Base-by-base conservation (phyloP, 2,329 filamentous ascomycete genomes). In the Pestalotiopsis sp. region DNA sequence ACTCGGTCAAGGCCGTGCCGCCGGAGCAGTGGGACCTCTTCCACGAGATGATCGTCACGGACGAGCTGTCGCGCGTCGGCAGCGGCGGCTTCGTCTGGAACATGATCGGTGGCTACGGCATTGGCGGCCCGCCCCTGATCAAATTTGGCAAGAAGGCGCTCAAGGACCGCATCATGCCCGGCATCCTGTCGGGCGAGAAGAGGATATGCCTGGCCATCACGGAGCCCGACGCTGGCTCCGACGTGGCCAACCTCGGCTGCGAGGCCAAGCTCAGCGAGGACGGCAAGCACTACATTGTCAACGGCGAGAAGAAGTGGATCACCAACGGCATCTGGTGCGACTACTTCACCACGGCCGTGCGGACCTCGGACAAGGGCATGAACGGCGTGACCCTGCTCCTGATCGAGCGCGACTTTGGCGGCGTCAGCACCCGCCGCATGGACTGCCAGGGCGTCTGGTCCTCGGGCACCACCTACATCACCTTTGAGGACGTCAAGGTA, bases 221-320 rank as follows among this genome's bases (percentile, higher is more conserved):
- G 0, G 96, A 99, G 84, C 96, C 92, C 70, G 95, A 98, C 83
- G 96, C 95, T 13, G 96, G 96, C 59, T 94, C 91, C 73, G 96
- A 99, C 79, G 96, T 99, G 11, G 96, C 96, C 69, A 98, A 97
- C 83, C 81, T 99, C 74, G 96, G 91, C 14, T 98, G 95, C 81
- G 95, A 98, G 86, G 96, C 96, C 31, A 97, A 97, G 86, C 88
- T 98, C 69, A 93, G 89, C 72, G 93, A 96, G 75, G 96, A 99
- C 76, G 96, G 96, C 78, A 98, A 98, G 86, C 94, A 98, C 84
- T 99, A 97, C 83, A 98, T 98, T 74, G 96, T 99, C 83, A 99
- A 98, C 78, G 96, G 96, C 67, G 95, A 98, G 89, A 98, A 99
- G 92, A 99, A 99, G 85, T 98, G 96, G 95, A 98, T 98, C 82